Evolutionary conservation across 192 early-diverging fungal genomes (phyloP).

Genomic region (Gonapodya prolifera): DNA sequence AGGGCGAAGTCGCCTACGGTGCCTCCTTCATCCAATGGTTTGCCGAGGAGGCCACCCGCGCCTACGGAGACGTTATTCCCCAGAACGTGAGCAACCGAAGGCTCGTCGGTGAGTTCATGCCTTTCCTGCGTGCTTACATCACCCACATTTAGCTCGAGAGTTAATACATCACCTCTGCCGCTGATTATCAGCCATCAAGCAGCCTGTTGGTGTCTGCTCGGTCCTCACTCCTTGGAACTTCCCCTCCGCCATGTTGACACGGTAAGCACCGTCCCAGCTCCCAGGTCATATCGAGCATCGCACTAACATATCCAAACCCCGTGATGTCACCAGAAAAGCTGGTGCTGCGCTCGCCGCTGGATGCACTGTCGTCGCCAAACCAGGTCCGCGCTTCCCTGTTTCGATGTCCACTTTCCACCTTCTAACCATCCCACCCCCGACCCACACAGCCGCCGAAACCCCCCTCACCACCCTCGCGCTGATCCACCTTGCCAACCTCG

Average conservation of each 20-base stretch:
- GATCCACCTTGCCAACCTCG: constrained; percentile 33
- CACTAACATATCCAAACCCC: constrained; percentile 55
- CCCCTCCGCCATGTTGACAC: constrained; percentile 79
- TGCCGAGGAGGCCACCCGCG: constrained; percentile 67
- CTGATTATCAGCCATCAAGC: constrained; percentile 54
- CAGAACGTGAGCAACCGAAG: constrained; percentile 40
- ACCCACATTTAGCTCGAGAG: no score
- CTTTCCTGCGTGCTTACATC: no score
- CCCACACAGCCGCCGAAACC: constrained; percentile 28
- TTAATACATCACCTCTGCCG: no score
- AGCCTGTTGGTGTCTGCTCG: constrained; percentile 65
- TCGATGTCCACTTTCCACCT: no score
- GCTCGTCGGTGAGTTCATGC: no score
- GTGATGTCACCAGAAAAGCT: constrained; percentile 49
- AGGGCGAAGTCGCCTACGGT: constrained; percentile 7
- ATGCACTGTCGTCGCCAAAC: constrained; percentile 62
- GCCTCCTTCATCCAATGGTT: constrained; percentile 69
- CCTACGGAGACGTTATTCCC: constrained; percentile 68
- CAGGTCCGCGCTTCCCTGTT: no score
- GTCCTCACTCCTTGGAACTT: constrained; percentile 49
- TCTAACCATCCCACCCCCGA: no score
- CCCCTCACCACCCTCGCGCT: constrained; percentile 39
- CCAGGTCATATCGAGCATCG: constrained; percentile 65
- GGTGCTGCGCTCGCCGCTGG: constrained; percentile 67
- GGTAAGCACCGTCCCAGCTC: no score